Conservation (phyloP, 139 green algal species). For the Raphidocelis subcapitata region DNA sequence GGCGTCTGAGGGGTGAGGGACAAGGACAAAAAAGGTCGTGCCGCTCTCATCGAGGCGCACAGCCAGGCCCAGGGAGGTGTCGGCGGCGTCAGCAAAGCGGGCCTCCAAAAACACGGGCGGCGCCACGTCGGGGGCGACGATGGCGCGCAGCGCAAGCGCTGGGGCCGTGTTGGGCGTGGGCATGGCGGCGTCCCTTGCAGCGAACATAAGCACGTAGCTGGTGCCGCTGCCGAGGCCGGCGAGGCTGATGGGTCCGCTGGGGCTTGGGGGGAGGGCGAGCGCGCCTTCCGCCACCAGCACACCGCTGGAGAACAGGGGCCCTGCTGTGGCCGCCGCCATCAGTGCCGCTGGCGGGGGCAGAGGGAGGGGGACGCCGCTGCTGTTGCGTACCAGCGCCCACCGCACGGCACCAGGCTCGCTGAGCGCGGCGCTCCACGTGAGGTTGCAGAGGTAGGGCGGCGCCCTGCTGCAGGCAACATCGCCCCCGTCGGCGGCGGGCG, state of each 20-base stretch:
- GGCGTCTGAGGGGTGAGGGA: conserved; percentile 6
- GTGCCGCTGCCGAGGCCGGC: conserved; percentile 8
- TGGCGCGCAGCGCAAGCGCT: neutral
- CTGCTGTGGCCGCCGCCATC: neutral
- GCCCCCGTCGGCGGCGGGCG: conserved; percentile 22
- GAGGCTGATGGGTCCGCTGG: neutral
- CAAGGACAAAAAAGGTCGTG: conserved; percentile 10
- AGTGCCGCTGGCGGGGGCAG: neutral
- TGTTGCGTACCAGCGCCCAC: conserved; percentile 7
- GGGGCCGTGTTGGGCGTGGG: conserved; percentile 23
- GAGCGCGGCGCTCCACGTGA: conserved; percentile 17
- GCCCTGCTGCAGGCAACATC: neutral
- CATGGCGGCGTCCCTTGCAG: conserved; percentile 12
- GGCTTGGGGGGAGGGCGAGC: neutral
- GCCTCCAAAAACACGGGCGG: conserved; percentile 22
- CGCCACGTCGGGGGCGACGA: conserved; percentile 28
- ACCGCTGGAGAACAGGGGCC: too few relatives aligned
- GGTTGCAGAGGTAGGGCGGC: conserved; percentile 17
- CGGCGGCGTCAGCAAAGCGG: neutral
- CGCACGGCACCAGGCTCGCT: conserved; percentile 16
- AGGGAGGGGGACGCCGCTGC: neutral
- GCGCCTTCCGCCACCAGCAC: neutral
- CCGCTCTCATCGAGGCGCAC: conserved; percentile 28
- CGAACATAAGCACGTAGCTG: conserved; percentile 21
- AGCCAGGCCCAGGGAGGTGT: conserved; percentile 26